Conservation (phyloP, 768 basidiomycete genomes). For the Pleurotus sapidus region DNA sequence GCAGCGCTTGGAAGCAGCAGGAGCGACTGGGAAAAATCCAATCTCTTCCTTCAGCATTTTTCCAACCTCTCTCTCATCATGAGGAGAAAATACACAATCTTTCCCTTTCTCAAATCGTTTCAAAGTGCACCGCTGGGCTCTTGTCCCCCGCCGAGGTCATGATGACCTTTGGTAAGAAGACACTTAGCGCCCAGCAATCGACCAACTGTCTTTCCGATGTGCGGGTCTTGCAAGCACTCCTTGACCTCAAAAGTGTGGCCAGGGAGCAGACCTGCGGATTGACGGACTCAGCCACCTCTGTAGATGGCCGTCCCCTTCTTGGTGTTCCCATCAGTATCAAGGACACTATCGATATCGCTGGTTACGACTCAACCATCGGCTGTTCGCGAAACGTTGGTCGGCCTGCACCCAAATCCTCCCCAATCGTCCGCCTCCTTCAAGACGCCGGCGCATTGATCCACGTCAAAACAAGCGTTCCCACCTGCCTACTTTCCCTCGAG, state of each 20-base stretch:
- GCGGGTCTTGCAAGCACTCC: neutral
- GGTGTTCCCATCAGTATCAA: slow-evolving; percentile 10
- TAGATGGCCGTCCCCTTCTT: slow-evolving; percentile 22
- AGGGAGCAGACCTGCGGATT: neutral
- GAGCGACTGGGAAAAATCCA: slow-evolving; percentile 2
- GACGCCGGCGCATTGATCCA: slow-evolving; percentile 63
- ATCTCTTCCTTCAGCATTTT: slow-evolving; percentile 2
- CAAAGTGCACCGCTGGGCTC: neutral
- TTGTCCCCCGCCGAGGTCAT: neutral
- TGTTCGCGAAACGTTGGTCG: slow-evolving; percentile 48
- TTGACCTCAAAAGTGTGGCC: neutral
- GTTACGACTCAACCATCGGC: slow-evolving; percentile 61
- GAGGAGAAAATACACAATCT: slow-evolving; percentile 5
- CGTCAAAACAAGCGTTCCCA: slow-evolving; percentile 62
- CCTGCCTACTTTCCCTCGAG: slow-evolving; percentile 54
- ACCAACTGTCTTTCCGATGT: slow-evolving; percentile 1
- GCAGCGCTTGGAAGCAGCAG: slow-evolving; percentile 6
- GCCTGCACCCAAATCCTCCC: slow-evolving; percentile 45
- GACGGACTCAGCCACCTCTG: neutral
- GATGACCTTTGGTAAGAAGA: slow-evolving; percentile 3
- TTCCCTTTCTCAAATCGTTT: slow-evolving; percentile 6
- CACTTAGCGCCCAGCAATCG: neutral
- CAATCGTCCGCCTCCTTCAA: slow-evolving; percentile 53
- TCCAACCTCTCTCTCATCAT: neutral
- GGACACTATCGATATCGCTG: slow-evolving; percentile 47